Evolutionary conservation across 2,329 filamentous ascomycete genomes (phyloP).

Genomic region (Fusarium abutilonis): DNA sequence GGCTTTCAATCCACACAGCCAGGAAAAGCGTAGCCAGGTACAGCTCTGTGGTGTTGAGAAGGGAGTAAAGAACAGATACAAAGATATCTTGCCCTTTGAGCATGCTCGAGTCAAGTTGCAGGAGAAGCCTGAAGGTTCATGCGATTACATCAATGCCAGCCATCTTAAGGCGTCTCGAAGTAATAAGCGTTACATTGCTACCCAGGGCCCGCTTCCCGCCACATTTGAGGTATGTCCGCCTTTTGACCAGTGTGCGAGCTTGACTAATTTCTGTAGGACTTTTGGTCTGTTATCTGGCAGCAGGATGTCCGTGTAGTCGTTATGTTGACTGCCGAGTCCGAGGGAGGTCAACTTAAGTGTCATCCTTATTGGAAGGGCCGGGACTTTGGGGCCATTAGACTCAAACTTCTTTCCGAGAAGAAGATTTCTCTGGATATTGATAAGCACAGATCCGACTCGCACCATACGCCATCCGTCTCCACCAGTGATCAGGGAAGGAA

Average conservation of each 20-base stretch:
- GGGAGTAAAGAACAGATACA: slow-evolving; percentile 94
- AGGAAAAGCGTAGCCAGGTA: slow-evolving; percentile 54
- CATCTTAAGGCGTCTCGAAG: slow-evolving; percentile 82
- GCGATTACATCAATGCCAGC: slow-evolving; percentile 97
- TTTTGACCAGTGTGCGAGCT: neutral
- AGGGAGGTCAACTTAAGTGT: slow-evolving; percentile 93
- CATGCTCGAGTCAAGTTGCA: slow-evolving; percentile 87
- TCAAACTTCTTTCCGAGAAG: slow-evolving; percentile 83
- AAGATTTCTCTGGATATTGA: slow-evolving; percentile 80
- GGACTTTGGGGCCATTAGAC: slow-evolving; percentile 79
- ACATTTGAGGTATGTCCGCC: slow-evolving; percentile 79
- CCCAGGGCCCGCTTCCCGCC: slow-evolving; percentile 89
- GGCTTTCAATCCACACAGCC: slow-evolving; percentile 56
- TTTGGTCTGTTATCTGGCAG: slow-evolving; percentile 98
- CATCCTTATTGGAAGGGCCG: slow-evolving; percentile 90
- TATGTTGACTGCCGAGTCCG: slow-evolving; percentile 93
- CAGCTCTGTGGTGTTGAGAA: slow-evolving; percentile 94
- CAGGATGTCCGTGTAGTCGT: slow-evolving; percentile 94
- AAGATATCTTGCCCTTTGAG: slow-evolving; percentile 96
- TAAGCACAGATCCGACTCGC: slow-evolving; percentile 57
- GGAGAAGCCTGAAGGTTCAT: slow-evolving; percentile 71
- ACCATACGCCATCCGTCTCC: slow-evolving; percentile 37
- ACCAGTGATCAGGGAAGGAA: slow-evolving; percentile 57
- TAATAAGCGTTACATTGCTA: slow-evolving; percentile 94
- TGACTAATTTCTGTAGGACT: slow-evolving; percentile 71